Percentiles rank a stretch among this genome's conserved stretches.
Conservation (phyloP, 2,329 filamentous ascomycete genomes). For the Colletotrichum theobromicola region DNA sequence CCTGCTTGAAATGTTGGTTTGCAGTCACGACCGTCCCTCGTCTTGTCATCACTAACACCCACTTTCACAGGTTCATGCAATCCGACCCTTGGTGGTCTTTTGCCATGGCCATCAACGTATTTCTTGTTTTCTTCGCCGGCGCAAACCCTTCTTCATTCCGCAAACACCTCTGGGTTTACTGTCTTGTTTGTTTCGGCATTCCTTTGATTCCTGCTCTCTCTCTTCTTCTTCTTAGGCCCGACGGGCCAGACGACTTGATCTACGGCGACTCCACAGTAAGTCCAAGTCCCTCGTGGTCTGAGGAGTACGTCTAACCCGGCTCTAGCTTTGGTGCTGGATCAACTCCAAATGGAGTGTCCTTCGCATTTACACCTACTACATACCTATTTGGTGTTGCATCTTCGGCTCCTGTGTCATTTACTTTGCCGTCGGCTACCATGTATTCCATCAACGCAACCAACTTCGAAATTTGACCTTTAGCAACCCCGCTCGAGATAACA, state of each 20-base stretch:
- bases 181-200: slow-evolving; percentile 72
- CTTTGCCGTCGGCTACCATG: slow-evolving; percentile 61
- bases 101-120: slow-evolving; percentile 84
- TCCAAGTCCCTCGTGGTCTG: neutral
- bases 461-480: slow-evolving; percentile 58
- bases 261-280: slow-evolving; percentile 64
- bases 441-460: slow-evolving; percentile 63
- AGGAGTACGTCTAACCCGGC: neutral
- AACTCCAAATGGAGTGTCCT: slow-evolving; percentile 57
- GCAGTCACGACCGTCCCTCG: neutral
- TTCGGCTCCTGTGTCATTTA: slow-evolving; percentile 60
- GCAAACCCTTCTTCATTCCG: slow-evolving; percentile 70
- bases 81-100: slow-evolving; percentile 80
- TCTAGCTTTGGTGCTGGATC: slow-evolving; percentile 68
- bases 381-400: slow-evolving; percentile 67
- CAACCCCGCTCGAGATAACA: slow-evolving; percentile 41
- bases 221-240: slow-evolving; percentile 60
- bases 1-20: slow-evolving; percentile 69
- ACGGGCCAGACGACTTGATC: slow-evolving; percentile 26
- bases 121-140: slow-evolving; percentile 69
- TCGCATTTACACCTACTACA: slow-evolving; percentile 66
- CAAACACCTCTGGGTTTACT: slow-evolving; percentile 75
- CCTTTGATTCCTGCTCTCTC: slow-evolving; percentile 71
- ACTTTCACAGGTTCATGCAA: slow-evolving; percentile 72
- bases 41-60: neutral